Evolutionary conservation across 352 stramenopile species (phyloP), one percentile per base, ranked within the genome.

Genomic region (Ophiocytium majus): DNA sequence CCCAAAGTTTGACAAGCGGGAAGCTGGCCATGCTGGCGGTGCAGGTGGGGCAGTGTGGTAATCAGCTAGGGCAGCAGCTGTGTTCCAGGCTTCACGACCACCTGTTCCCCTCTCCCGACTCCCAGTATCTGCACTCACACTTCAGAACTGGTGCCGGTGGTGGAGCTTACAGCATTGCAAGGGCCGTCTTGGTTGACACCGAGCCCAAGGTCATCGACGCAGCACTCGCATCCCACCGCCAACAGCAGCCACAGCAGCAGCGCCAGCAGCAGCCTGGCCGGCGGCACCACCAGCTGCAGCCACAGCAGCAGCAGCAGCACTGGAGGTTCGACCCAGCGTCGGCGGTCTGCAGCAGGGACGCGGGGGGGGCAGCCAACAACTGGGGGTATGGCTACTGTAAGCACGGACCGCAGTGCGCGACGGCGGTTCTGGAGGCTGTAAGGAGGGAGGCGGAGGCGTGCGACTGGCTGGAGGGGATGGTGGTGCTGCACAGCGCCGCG

Each of bases 401-500:
- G 5, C 79, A 87, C 79, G 83, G 83, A 36, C 35, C 63, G 28
- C 35, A 49, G n/a, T 87, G 80, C 19, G 28, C 63, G 1, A 66
- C 83, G 32, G 81, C 79, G 23, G 76, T 66, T 33, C 35, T 87
- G 23, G 81, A 87, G 35, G 50, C 31, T 23, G 66, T 85, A 10
- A 32, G 83, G 33, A 78, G 79, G 33, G 83, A 87, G 63, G 64
- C 80, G 28, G 83, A 87, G 50, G 31, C 63, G 37, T 93, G 90
- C 83, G 93, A 95, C 79, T 83, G 91, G 50, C 83, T 95, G 57
- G 89, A 90, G 34, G 92, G 92, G 17, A 90, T 96, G 81, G 86
- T 94, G 23, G 91, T 92, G 36, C 86, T 95, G 50, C 93, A 96
- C 83, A 96, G 93, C 85, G 91, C 92, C n/a, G 93, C 93, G 50